Evolutionary conservation across 352 stramenopile species (phyloP), one percentile per base, ranked within the genome.

Genomic region (Pythium rishiriense): DNA sequence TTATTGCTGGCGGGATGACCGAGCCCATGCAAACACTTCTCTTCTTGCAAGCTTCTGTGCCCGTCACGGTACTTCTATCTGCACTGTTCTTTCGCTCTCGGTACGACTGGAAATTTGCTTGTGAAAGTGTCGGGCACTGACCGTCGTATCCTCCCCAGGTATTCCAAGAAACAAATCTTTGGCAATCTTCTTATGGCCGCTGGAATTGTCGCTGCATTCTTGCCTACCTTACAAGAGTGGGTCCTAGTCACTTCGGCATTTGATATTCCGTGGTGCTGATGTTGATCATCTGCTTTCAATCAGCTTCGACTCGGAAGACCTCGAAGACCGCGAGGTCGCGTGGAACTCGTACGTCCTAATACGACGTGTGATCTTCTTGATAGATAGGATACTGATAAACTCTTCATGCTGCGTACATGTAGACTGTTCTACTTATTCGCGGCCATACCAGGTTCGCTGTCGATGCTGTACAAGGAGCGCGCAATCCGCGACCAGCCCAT

Each of bases 391-490:
- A 39, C 26, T 51, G 21, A 37, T 12, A 43, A 17, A 21, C 10
- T 10, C 37, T 43, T 17, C 11, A 6, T 43, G 9, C 15, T n/a
- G 37, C 11, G 37, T 6, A n/a, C n/a, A n/a, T 21, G 1, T 6
- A 64, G 28, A 35, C 45, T 96, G 2, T 81, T 94, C 59, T 96
- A 93, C 55, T 58, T 94, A 35, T 54, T 94, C 24, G 85, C 87
- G 19, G 83, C 86, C 9, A 66, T 96, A 14, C 87, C 86, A 10
- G 85, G 83, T 3, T 74, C 87, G 0, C 42, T 94, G n/a, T 94
- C 85, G 12, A 93, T 94, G 78, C 65, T 94, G 41, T 96, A 96
- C 70, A 96, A 96, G 52, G 87, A 96, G 57, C 81, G 75, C 11
- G 66, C 81, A 14, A 93, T 96, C 64, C 79, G 82, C 26, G 75